Base-by-base conservation (phyloP, 495 filamentous ascomycete genomes). In the Hypoxylon lienhwacheense region DNA sequence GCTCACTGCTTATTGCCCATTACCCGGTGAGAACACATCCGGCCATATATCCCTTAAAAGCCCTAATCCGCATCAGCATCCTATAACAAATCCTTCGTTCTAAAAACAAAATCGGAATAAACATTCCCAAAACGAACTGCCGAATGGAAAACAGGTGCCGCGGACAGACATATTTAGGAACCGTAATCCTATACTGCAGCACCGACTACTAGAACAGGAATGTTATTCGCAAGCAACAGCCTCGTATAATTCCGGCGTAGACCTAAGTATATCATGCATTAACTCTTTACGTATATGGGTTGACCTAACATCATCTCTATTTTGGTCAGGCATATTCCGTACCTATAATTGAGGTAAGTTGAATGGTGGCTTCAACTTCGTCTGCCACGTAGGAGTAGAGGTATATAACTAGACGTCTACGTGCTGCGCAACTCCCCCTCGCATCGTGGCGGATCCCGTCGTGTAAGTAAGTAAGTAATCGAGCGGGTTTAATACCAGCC, bases 381-480 rank as follows among this genome's bases (percentile, higher is more conserved):
- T 19, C 20, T 44, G 55, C 55, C 55, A 59, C 55, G 55, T 59
- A 59, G 17, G 34, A 19, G 34, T 37, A 36, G 17, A 39, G 48
- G 17, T 44, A 26, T 49, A 22, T 28, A 19, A 25, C 24, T 53
- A 44, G 19, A 12, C 17, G 37, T 15, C 21, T 36, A n/a, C n/a
- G n/a, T n/a, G n/a, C n/a, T n/a, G n/a, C n/a, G n/a, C n/a, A n/a
- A n/a, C n/a, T n/a, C 12, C 29, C 25, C 21, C 14, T 53, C 32
- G 40, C 47, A 31, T 51, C 47, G 12, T 20, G 11, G 47, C 39
- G 34, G 41, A 28, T 25, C 41, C 39, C 36, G 45, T 47, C 40
- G 34, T 32, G 10, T 31, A 28, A 57, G 35, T n/a, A n/a, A n/a
- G n/a, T n/a, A n/a, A n/a, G n/a, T n/a, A 37, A 22, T 53, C 52